phyloP scores from a whole-genome alignment of 139 green algal genomes.

The Chlamydomonas urium region DNA sequence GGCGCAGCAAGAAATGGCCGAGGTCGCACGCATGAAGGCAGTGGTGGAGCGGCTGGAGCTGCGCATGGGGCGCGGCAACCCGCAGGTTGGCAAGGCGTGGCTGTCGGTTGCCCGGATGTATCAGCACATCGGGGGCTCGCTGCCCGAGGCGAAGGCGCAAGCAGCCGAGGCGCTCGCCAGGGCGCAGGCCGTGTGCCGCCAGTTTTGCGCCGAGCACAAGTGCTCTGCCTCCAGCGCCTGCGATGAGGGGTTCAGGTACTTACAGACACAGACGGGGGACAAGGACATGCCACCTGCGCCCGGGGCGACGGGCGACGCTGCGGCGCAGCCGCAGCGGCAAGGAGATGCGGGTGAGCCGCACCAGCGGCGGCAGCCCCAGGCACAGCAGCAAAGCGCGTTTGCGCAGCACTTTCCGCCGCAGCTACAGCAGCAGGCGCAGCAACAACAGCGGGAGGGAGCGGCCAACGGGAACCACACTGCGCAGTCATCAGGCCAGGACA shows the following conservation, averaged over 20 bases:
- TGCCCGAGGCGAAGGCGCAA: neutral
- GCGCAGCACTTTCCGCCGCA: no score
- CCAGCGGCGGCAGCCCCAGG: neutral
- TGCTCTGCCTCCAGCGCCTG: neutral
- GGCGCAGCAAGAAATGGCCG: constrained; percentile 15
- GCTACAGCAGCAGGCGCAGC: no score
- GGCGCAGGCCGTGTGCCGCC: constrained; percentile 19
- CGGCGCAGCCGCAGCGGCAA: neutral
- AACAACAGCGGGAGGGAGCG: no score
- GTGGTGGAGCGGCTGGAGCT: constrained; percentile 29
- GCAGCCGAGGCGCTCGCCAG: constrained; percentile 19
- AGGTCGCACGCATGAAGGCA: constrained; percentile 19
- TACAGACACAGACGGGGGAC: neutral
- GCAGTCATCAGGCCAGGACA: no score
- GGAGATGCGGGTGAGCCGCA: no score
- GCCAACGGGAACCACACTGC: no score
- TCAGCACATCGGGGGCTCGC: constrained; percentile 17
- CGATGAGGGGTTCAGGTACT: constrained; percentile 16
- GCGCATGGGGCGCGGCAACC: constrained; percentile 20
- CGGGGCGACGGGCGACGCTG: no score
- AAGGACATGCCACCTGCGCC: no score
- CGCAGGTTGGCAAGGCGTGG: constrained; percentile 37
- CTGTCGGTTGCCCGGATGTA: constrained; percentile 33
- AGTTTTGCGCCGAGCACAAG: neutral
- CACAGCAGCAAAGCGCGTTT: no score